Base-by-base conservation (phyloP, 805 yeast genomes). In the Teunomyces cretensis region DNA sequence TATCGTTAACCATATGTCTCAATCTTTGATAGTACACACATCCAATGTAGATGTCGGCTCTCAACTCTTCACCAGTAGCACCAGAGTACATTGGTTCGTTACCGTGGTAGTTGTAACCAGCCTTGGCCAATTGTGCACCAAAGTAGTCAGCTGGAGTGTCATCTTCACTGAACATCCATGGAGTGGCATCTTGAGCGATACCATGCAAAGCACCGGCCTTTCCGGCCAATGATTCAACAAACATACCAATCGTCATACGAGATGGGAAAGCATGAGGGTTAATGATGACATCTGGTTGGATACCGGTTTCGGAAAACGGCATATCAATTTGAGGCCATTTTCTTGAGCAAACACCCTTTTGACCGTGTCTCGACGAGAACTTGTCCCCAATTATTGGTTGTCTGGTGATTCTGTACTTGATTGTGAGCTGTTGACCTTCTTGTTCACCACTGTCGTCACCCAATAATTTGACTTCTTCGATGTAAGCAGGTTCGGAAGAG, bases 211-310 rank as follows among this genome's bases (percentile, higher is more conserved):
- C 96, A 65, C 99, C 99, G 4, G 98, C 94, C 68, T 94, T 94
- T 62, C 99, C 99, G n/a, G 99, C 98, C 46, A 94, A 70, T 43
- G 96, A 86, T 70, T 94, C 99, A 40, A 94, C 97, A 70, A 94
- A 94, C 98, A 94, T 94, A 75, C 99, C 99, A 68, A 94, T 92
- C 9, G 99, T 94, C 99, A 94, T 94, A 76, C 99, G 94, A 40
- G 98, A 92, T 57, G 99, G 99, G 92, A 92, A 94, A 54, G 98
- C 99, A 67, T 92, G 99, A 3, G 99, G 99, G 66, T 94, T 94
- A 62, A 94, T 94, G 62, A 94, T 94, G 56, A 94, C 86, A 70
- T 94, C 99, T 2, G 99, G 99, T 66, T 88, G 96, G 50, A 94
- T 92, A 59, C 99, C 99, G 28, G 88, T 75, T 71, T 94, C 99